Percentiles rank a stretch among this genome's conserved stretches.
Conservation (phyloP, 2,329 filamentous ascomycete genomes). For the Zalaria sp. region DNA sequence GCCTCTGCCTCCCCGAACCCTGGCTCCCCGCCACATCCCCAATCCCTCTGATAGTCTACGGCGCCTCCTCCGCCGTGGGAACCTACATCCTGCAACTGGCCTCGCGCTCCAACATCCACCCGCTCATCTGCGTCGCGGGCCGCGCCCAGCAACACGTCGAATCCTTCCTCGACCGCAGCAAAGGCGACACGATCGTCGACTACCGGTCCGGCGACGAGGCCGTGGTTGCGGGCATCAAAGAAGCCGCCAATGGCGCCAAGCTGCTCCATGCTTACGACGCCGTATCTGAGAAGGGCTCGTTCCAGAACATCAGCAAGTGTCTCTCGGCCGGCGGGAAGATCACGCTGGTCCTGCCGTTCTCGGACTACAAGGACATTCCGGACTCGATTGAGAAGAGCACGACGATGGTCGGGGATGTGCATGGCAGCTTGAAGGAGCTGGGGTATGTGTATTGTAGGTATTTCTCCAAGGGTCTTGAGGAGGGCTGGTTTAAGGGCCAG, state of each 20-base stretch:
- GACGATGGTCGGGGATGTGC: slow-evolving; percentile 22
- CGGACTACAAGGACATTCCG: slow-evolving; percentile 28
- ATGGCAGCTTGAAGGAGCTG: slow-evolving; percentile 18
- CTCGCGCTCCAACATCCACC: slow-evolving; percentile 22
- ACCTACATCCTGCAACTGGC: slow-evolving; percentile 28
- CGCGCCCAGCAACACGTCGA: slow-evolving; percentile 22
- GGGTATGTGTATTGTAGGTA: slow-evolving; percentile 19
- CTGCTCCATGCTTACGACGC: slow-evolving; percentile 44
- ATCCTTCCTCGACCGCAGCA: slow-evolving; percentile 21
- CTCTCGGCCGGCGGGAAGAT: slow-evolving; percentile 25
- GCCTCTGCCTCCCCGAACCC: slow-evolving; percentile 28
- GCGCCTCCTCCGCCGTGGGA: slow-evolving; percentile 26
- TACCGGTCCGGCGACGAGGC: slow-evolving; percentile 42
- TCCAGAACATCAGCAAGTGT: slow-evolving; percentile 28
- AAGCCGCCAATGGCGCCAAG: slow-evolving; percentile 25
- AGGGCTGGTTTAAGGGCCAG: slow-evolving; percentile 22
- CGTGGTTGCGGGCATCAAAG: slow-evolving; percentile 31
- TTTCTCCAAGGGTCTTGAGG: slow-evolving; percentile 17
- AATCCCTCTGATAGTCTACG: slow-evolving; percentile 23
- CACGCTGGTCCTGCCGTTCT: slow-evolving; percentile 24
- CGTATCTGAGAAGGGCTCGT: slow-evolving; percentile 36
- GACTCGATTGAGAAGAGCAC: slow-evolving; percentile 21
- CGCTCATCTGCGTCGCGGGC: slow-evolving; percentile 28
- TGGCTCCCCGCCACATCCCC: slow-evolving; percentile 19
- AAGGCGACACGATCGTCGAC: slow-evolving; percentile 32